phyloP scores from a whole-genome alignment of 768 basidiomycete genomes.

The Tricholomella constricta region DNA sequence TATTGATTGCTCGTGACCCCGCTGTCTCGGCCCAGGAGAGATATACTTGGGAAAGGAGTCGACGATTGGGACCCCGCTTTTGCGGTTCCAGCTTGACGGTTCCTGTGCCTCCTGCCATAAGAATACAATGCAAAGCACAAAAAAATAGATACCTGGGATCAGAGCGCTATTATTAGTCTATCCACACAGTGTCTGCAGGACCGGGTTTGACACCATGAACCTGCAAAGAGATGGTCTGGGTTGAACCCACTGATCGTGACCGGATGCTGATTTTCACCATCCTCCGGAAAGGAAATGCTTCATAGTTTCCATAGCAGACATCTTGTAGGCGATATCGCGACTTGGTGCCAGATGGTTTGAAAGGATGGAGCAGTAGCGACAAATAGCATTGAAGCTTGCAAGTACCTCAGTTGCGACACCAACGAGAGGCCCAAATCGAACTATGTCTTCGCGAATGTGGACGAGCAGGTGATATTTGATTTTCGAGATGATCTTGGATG shows the following conservation, averaged over 20 bases:
- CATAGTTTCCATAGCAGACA: constrained; percentile 27
- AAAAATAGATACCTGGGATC: constrained; percentile 12
- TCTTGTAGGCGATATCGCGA: constrained; percentile 34
- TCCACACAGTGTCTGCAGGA: constrained; percentile 21
- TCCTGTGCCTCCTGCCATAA: too few relatives aligned
- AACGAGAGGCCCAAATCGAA: constrained; percentile 18
- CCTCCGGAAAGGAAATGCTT: constrained; percentile 25
- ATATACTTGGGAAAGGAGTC: not conserved
- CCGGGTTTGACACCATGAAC: constrained; percentile 16
- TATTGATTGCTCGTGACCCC: constrained; percentile 17
- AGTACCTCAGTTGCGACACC: constrained; percentile 32
- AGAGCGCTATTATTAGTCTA: constrained; percentile 1
- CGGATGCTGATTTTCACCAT: constrained; percentile 21
- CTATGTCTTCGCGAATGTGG: constrained; percentile 36
- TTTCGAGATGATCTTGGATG: constrained; percentile 13
- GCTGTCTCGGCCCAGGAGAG: constrained; percentile 13
- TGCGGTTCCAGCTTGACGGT: too few relatives aligned
- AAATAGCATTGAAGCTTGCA: constrained; percentile 46
- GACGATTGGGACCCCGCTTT: constrained; percentile 3
- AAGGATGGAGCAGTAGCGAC: constrained; percentile 39
- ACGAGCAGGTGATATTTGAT: constrained; percentile 13
- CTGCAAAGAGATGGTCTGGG: constrained; percentile 16
- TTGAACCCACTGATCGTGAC: constrained; percentile 11
- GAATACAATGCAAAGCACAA: too few relatives aligned
- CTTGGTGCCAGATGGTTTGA: constrained; percentile 34